Conservation (phyloP, 1,284 basidiomycete genomes). For the Ceratobasidium theobromae region DNA sequence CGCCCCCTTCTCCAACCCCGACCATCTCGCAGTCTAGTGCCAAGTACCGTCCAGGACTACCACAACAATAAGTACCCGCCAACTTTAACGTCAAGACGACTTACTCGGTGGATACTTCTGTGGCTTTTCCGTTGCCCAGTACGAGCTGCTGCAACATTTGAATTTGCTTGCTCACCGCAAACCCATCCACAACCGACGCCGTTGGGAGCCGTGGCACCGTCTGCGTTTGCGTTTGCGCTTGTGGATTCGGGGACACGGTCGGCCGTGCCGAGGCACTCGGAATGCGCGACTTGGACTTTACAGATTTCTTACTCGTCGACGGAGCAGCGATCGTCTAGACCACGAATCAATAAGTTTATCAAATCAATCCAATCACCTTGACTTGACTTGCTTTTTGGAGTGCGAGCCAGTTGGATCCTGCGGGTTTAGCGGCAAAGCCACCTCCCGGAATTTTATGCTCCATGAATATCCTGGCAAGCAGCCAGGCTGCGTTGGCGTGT, state of each 20-base stretch:
- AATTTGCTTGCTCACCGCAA: neutral
- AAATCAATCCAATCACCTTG: too few relatives aligned
- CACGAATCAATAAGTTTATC: too few relatives aligned
- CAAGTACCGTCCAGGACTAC: constrained; percentile 74
- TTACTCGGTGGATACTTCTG: constrained; percentile 6
- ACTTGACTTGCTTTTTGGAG: too few relatives aligned
- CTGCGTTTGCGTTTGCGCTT: neutral
- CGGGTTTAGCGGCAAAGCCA: too few relatives aligned
- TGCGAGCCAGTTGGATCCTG: too few relatives aligned
- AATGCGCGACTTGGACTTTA: neutral
- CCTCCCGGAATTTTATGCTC: too few relatives aligned
- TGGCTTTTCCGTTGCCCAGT: neutral
- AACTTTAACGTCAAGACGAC: neutral
- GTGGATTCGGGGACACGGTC: neutral
- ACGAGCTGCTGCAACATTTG: neutral
- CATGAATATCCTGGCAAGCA: too few relatives aligned
- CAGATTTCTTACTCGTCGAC: neutral
- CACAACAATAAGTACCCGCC: constrained; percentile 36
- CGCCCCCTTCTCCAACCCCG: constrained; percentile 77
- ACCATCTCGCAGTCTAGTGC: constrained; percentile 98
- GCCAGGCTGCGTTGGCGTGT: too few relatives aligned
- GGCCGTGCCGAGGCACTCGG: neutral
- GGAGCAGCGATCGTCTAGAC: too few relatives aligned
- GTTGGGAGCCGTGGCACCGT: neutral
- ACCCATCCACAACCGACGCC: too few relatives aligned